Base-by-base conservation (phyloP, 345 rosid genomes). In the Populus davidiana region DNA sequence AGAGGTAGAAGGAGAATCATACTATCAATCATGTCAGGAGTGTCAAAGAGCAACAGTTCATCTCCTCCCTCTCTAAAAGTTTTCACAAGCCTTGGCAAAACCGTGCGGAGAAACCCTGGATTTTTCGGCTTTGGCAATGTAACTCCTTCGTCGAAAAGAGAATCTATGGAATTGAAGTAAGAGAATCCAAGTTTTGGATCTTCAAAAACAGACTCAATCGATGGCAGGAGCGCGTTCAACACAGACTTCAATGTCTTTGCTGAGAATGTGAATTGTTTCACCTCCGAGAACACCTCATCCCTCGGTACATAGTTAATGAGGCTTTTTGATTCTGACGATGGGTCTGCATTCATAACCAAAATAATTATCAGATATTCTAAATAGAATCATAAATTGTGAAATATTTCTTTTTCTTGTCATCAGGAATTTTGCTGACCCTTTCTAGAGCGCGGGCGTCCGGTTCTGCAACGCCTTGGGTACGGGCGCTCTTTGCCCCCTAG, bases 381-480 rank as follows among this genome's bases (percentile, higher is more conserved):
- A 41, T 41, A 41, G 11, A 41, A 41, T 41, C 44, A 41, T 41
- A 41, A 41, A 41, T 7, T 38, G 39, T 38, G 39, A 38, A 38
- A 7, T 1, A 38, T 38, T 38, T 41, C 2, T 0, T 41, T 41
- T 41, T 41, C 44, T 59, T 8, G 44, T 41, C 10, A 41, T 8
- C 44, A 41, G 44, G 44, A 13, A 10, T 11, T 20, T 12, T 36
- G 17, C 5, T 17, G 33, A 83, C 86, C 83, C 47, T 49, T 62
- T 27, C 72, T 25, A 33, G 77, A 21, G 71, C 41, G 83, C 9
- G 79, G 79, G 2, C 91, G 90, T 2, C 91, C 89, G 1, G 94
- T 89, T 67, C 89, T 84, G 64, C 90, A 79, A 10, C 94, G 90
- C 41, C 94, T 81, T 3, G 91, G 91, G 62, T 89, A 89, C 2